Conservation (phyloP, 495 filamentous ascomycete species). For the Friedmanniomyces endolithicus region DNA sequence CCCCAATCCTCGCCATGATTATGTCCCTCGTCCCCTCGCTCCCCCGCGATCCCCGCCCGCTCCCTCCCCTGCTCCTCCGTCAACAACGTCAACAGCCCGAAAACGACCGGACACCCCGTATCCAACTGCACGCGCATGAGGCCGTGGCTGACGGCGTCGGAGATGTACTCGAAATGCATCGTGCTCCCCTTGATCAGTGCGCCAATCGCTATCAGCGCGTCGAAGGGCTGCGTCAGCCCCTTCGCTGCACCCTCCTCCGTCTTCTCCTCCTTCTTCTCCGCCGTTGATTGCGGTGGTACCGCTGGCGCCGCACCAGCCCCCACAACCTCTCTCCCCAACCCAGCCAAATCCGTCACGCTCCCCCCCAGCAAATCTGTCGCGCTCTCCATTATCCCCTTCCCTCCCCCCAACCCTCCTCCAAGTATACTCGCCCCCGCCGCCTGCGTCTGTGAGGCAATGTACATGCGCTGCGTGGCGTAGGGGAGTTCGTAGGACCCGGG, state of each 20-base stretch:
- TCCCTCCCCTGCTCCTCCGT: conserved; percentile 76
- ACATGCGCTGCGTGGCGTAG: conserved; percentile 61
- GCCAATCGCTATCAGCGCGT: conserved; percentile 88
- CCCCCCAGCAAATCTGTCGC: conserved; percentile 36
- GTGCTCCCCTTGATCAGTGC: conserved; percentile 96
- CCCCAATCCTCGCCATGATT: conserved; percentile 35
- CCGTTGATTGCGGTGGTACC: too few species aligned
- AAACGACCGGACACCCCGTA: conserved; percentile 74
- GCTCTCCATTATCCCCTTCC: conserved; percentile 6
- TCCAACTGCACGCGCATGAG: conserved; percentile 92
- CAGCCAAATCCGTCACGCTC: conserved; percentile 61
- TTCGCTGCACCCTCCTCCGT: background rate
- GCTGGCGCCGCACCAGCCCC: background rate
- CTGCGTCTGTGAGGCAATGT: conserved; percentile 6
- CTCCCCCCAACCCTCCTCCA: background rate
- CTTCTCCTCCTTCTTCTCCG: background rate
- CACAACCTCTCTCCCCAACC: conserved; percentile 34
- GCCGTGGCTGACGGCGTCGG: conserved; percentile 78
- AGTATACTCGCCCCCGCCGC: background rate
- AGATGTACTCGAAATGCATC: conserved; percentile 97
- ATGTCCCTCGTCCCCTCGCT: conserved; percentile 33
- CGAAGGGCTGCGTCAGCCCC: conserved; percentile 49
- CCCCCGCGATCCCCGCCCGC: conserved; percentile 59
- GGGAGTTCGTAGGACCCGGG: conserved; percentile 92
- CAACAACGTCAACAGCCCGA: conserved; percentile 82